phyloP scores from a whole-genome alignment of 805 yeast genomes.

The Cyberlindnera sargentensis region DNA sequence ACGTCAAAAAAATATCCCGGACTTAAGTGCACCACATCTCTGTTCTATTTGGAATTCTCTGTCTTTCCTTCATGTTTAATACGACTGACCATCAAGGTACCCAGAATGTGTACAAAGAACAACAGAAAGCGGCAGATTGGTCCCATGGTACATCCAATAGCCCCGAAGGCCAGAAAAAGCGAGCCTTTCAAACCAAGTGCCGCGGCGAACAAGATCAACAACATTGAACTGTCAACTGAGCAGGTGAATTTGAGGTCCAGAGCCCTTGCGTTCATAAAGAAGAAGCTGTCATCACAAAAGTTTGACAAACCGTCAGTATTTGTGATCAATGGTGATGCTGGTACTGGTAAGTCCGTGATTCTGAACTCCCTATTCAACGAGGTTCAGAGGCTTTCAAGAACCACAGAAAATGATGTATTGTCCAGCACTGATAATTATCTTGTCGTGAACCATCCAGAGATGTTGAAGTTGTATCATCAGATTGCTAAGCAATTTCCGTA shows the following conservation, averaged over 20 bases:
- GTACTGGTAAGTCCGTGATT: constrained; percentile 41
- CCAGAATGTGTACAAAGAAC: neutral
- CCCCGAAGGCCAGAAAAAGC: neutral
- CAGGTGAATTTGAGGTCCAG: constrained; percentile 26
- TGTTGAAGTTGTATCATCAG: constrained; percentile 37
- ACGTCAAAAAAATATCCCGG: neutral
- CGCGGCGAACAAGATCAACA: constrained; percentile 23
- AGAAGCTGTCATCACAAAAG: constrained; percentile 12
- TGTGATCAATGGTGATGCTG: constrained; percentile 42
- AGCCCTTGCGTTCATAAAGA: constrained; percentile 26
- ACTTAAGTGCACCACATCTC: neutral
- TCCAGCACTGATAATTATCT: constrained; percentile 29
- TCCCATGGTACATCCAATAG: neutral
- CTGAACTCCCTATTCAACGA: constrained; percentile 37
- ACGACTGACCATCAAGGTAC: neutral
- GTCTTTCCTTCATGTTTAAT: neutral
- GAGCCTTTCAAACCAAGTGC: neutral
- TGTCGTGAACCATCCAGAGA: constrained; percentile 42
- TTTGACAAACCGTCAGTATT: constrained; percentile 27
- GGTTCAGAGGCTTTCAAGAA: constrained; percentile 27
- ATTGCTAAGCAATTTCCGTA: constrained; percentile 32
- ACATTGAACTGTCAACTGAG: constrained; percentile 31
- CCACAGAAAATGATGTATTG: constrained; percentile 16
- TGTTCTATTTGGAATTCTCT: neutral
- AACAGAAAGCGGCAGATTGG: neutral